Base-by-base conservation (phyloP, 495 filamentous ascomycete genomes). In the Aspergillus steynii region DNA sequence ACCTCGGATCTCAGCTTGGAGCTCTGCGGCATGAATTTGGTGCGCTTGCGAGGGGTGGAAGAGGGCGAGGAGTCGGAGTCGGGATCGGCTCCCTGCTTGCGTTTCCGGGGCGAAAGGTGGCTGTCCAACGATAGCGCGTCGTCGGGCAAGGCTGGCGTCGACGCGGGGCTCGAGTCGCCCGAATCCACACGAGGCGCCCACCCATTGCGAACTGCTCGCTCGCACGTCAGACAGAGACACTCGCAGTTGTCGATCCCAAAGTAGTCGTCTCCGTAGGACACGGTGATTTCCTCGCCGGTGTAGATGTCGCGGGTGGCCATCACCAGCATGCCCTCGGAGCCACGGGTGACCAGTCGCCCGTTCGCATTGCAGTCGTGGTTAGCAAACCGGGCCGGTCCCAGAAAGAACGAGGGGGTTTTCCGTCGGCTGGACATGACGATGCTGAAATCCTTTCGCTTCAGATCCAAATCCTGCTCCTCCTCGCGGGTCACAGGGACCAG, bases 281-380 rank as follows among this genome's bases (percentile, higher is more conserved):
- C 93, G 0, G 96, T 98, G 62, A 99, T 96, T 73, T 98, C 95
- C 59, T 97, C 93, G 4, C 92, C 96, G 3, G 89, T 78, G 28
- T 89, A 83, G 31, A 99, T 97, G 61, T 96, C 81, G 58, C 86
- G 86, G 26, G 83, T 81, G 5, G 95, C 88, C 50, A 93, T 80
- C 46, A 99, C 88, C 67, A 92, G 87, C 79, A 99, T 97, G 34
- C 93, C 92, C 63, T 92, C 88, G 42, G 86, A 85, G 29, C 92
- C 90, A 31, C 83, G 86, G 20, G 92, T 96, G 62, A 89, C 86
- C 59, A 99, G 80, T 67, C 86, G 82, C 4, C 92, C 92, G 79
- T 98, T 99, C 29, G 96, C 91, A 63, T 90, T 85, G 72, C 95
- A 99, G 73, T 99, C 95, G 73, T 99, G 95, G 67, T 99, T 99